Conservation (phyloP, 1,139 yeast species). For the Saccharomyces hybrid region DNA sequence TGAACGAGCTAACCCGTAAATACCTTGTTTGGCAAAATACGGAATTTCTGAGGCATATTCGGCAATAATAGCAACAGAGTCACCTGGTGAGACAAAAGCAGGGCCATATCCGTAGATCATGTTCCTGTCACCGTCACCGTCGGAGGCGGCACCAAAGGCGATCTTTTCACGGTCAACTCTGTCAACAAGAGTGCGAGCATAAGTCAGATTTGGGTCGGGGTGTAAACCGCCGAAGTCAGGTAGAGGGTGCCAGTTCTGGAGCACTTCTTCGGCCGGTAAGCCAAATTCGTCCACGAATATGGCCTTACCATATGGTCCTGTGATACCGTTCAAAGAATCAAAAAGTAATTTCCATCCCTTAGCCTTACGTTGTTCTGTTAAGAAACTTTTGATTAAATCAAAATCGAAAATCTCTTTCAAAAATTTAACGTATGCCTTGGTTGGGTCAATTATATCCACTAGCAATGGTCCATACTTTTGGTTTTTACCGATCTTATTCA, state of each 20-base stretch:
- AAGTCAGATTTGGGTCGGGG: constrained; percentile 96
- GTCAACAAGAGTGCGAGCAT: constrained; percentile 80
- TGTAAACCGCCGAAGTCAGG: constrained; percentile 96
- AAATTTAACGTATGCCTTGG: constrained; percentile 67
- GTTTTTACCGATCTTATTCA: constrained; percentile 47
- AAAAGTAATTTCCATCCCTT: constrained; percentile 66
- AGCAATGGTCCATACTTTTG: constrained; percentile 44
- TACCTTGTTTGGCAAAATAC: constrained; percentile 78
- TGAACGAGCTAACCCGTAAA: constrained; percentile 91
- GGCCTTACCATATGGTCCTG: constrained; percentile 91
- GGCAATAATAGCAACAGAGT: constrained; percentile 93
- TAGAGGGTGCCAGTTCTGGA: constrained; percentile 72
- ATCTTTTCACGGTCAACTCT: constrained; percentile 72
- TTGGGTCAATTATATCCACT: constrained; percentile 78
- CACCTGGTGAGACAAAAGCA: constrained; percentile 98
- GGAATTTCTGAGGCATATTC: constrained; percentile 86
- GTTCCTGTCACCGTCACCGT: constrained; percentile 98
- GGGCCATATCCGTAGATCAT: constrained; percentile 92
- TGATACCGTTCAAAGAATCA: constrained; percentile 90
- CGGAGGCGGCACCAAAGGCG: constrained; percentile 96
- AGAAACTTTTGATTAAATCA: constrained; percentile 65
- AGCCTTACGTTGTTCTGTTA: constrained; percentile 40
- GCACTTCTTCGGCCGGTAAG: constrained; percentile 48
- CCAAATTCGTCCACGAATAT: constrained; percentile 83
- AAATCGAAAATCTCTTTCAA: constrained; percentile 86